Conservation (phyloP, 2,329 filamentous ascomycete species). For the Xylaria sp. region DNA sequence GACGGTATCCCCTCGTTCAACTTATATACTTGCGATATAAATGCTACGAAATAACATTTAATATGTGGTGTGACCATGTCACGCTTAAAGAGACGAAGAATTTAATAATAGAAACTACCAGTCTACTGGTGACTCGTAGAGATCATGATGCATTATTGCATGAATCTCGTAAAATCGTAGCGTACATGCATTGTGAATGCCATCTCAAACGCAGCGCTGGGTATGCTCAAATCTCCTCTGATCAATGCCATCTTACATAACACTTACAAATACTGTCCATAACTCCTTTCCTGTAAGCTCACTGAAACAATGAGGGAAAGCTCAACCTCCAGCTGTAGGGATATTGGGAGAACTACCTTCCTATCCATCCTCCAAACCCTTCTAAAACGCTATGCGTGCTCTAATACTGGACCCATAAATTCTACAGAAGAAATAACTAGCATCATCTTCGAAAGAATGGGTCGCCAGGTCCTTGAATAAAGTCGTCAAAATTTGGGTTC, state of each 20-base stretch:
- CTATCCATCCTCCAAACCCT: background rate
- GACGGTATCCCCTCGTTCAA: background rate
- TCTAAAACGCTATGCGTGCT: background rate
- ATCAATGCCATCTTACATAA: background rate
- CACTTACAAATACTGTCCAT: background rate
- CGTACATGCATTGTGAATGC: background rate
- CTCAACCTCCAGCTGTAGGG: background rate
- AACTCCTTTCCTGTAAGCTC: background rate
- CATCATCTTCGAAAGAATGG: background rate
- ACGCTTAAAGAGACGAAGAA: background rate
- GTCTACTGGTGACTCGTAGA: background rate
- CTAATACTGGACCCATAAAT: background rate
- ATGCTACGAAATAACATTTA: background rate
- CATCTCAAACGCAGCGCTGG: background rate
- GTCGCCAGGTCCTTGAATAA: background rate
- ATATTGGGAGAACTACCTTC: background rate
- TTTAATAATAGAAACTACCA: background rate
- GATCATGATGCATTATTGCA: background rate
- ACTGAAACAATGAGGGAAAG: background rate
- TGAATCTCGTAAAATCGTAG: constrained; percentile 1
- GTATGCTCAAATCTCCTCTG: constrained; percentile 1
- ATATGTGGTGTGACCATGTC: no score
- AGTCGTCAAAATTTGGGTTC: background rate
- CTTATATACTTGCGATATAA: background rate
- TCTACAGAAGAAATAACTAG: background rate